Base-by-base conservation (phyloP, 2,329 filamentous ascomycete species). In the Xylariaceae sp. region DNA sequence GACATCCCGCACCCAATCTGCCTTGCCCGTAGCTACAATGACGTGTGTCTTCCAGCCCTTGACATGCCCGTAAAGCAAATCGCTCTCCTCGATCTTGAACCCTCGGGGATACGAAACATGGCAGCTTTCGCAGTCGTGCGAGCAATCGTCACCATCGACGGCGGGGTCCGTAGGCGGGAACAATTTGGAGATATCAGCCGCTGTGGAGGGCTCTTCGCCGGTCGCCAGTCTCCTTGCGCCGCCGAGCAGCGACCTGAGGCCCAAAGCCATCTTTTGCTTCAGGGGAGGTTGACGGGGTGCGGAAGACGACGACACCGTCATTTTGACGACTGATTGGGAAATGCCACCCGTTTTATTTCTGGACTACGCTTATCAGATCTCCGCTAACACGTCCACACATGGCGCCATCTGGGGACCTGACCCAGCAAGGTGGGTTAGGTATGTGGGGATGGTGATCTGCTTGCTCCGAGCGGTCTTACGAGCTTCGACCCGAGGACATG, bases 21-120 rank as follows among this genome's bases (percentile, higher is more conserved):
- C 81, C 81, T 97, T 96, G 55, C 91, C 90, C n/a, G 94, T 99
- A 19, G 90, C 94, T 14, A 97, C 90, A 31, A 99, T 75, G 56
- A 96, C 68, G 72, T 99, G 94, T 17, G 91, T 94, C 64, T 83
- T 86, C 88, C 90, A 97, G 34, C 85, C 90, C 65, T 90, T 89
- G 57, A 97, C 82, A 53, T 88, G 78, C 1, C 93, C 94, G 67
- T 95, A 97, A 45, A 99, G 74, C 62, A 85, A 76, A 66, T 96
- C 90, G 6, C 79, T 74, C 68, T 87, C 81, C 51, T 97, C 88
- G 50, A 96, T 83, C 65, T 86, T 84, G 73, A 87, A 87, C 34
- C 71, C 71, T 54, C 75, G 76, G 36, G 93, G 93, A 67, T 92
- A 95, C 55, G 84, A 81, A 60, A 93, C 78, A 13, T 84, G 82